Percentiles rank a stretch among this genome's conserved stretches.
These are phyloP conservation scores for Paraglomus brasilianum DNA, from an alignment of 192 early-diverging fungal genomes.

Conservation along the genomic window DNA sequence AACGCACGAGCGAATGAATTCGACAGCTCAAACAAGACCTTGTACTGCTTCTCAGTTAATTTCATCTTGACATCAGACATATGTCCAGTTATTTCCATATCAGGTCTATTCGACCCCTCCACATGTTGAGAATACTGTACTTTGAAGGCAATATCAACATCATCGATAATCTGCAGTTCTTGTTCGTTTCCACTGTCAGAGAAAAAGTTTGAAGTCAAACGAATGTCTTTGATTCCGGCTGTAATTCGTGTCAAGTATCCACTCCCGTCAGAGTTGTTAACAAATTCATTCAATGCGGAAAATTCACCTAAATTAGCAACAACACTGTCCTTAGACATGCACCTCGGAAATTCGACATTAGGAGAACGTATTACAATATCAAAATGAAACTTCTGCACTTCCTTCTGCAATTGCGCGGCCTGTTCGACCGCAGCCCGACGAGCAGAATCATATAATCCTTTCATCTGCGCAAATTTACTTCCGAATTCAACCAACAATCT, in stretches of 20 bases:
- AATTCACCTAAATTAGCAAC: constrained; percentile 84
- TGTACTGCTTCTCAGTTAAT: constrained; percentile 82
- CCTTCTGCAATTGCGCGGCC: constrained; percentile 75
- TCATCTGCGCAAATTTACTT: constrained; percentile 86
- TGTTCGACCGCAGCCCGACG: constrained; percentile 77
- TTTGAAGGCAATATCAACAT: constrained; percentile 77
- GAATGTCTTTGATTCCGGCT: constrained; percentile 59
- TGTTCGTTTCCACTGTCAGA: constrained; percentile 45
- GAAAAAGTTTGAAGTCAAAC: constrained; percentile 56
- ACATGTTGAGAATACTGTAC: constrained; percentile 58
- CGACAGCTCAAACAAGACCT: constrained; percentile 67
- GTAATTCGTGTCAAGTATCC: constrained; percentile 60
- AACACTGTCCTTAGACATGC: constrained; percentile 61
- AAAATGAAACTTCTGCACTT: constrained; percentile 79
- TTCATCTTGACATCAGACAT: constrained; percentile 77
- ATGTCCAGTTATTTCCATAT: constrained; percentile 60
- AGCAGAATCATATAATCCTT: constrained; percentile 84
- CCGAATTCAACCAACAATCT: constrained; percentile 72
- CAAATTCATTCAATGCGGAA: constrained; percentile 76
- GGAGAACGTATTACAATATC: constrained; percentile 84
- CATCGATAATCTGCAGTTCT: constrained; percentile 77
- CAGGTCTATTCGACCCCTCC: constrained; percentile 52
- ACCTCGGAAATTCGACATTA: constrained; percentile 76
- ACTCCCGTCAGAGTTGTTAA: constrained; percentile 48
- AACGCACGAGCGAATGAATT: constrained; percentile 53